Conservation (phyloP, 768 basidiomycete genomes). For the Chalciporus sphaerocephalus region DNA sequence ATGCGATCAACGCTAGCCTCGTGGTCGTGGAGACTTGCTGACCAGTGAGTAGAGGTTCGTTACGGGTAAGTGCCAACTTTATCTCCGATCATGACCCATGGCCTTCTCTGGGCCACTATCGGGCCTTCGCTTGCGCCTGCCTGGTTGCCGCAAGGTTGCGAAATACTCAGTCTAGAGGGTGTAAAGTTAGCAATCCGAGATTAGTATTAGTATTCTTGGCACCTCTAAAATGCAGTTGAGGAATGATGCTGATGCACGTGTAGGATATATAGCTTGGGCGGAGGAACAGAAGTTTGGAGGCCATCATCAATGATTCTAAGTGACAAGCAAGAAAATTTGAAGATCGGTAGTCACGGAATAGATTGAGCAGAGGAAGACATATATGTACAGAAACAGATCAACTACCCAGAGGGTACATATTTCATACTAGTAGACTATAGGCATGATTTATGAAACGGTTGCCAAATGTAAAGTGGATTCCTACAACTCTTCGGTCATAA, state of each 20-base stretch:
- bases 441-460: neutral
- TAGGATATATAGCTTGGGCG: too few relatives aligned
- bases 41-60: neutral
- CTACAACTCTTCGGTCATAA: slow-evolving; percentile 24
- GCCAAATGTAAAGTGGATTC: neutral
- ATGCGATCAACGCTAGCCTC: neutral
- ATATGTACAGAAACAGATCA: too few relatives aligned
- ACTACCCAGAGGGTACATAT: neutral
- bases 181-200: neutral
- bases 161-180: neutral
- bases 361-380: neutral
- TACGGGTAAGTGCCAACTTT: neutral
- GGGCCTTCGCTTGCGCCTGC: neutral
- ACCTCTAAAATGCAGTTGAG: too few relatives aligned
- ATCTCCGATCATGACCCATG: neutral
- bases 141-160: too few relatives aligned
- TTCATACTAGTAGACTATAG: too few relatives aligned
- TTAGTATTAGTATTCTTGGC: too few relatives aligned
- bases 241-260: too few relatives aligned
- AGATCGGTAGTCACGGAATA: neutral
- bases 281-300: too few relatives aligned
- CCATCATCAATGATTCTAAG: too few relatives aligned
- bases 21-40: too few relatives aligned
- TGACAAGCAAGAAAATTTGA: too few relatives aligned
- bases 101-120: too few relatives aligned